Conservation (phyloP, 2,329 filamentous ascomycete species). For the Camillea tinctor region DNA sequence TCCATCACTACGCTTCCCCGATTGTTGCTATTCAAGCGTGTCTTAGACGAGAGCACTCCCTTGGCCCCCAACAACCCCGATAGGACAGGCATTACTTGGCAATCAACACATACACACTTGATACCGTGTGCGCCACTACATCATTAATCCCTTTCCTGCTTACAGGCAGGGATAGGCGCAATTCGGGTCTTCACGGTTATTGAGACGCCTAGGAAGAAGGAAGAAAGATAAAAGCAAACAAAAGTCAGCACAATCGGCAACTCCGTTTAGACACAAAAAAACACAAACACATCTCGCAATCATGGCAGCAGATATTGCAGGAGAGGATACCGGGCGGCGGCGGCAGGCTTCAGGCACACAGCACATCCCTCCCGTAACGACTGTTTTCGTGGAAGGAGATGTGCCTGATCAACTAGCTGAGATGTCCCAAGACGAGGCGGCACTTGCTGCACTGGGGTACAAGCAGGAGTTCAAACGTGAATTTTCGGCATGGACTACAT, state of each 20-base stretch:
- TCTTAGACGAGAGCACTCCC: not conserved
- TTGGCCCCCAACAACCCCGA: not conserved
- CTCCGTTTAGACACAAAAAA: not conserved
- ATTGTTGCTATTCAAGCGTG: not conserved
- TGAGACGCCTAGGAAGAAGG: not conserved
- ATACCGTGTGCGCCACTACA: no score
- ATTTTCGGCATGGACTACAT: slow-evolving; percentile 72
- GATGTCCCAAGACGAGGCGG: slow-evolving; percentile 54
- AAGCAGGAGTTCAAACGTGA: slow-evolving; percentile 58
- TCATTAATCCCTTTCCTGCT: no score
- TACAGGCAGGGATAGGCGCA: not conserved
- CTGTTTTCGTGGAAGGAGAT: slow-evolving; percentile 27
- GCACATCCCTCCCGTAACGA: slow-evolving; percentile 25
- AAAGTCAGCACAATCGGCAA: not conserved
- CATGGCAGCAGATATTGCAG: not conserved
- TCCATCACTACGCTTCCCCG: no score
- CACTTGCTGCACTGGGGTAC: slow-evolving; percentile 59
- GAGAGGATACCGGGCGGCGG: not conserved
- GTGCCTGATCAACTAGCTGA: slow-evolving; percentile 27
- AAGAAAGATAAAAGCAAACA: not conserved
- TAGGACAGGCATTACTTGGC: not conserved
- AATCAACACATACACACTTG: not conserved
- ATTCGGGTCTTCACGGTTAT: not conserved
- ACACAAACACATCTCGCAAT: not conserved
- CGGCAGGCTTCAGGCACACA: slow-evolving; percentile 1